phyloP scores from a whole-genome alignment of 345 rosid genomes.

The Pelargonium nanum region DNA sequence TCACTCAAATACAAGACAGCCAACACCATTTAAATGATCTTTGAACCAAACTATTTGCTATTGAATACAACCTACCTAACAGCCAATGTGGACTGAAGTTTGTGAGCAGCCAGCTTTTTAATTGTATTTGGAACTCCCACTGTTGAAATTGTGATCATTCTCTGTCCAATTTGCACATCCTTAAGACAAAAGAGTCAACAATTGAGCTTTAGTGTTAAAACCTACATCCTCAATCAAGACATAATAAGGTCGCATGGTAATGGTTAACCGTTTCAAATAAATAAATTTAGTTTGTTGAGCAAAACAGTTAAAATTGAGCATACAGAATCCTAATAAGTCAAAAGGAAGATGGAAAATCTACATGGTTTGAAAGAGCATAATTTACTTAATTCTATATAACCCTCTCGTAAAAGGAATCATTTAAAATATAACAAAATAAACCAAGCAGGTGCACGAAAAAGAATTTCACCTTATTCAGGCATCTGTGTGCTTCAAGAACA shows the following conservation, averaged over 20 bases:
- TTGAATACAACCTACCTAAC: constrained; percentile 41
- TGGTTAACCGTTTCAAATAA: background rate
- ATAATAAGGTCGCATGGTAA: background rate
- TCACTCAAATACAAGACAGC: too few species aligned
- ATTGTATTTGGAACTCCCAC: constrained; percentile 98
- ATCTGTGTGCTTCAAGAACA: constrained; percentile 83
- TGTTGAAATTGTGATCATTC: constrained; percentile 93
- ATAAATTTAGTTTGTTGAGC: background rate
- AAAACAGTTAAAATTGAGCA: too few species aligned
- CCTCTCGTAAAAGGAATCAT: background rate
- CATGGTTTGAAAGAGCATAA: too few species aligned
- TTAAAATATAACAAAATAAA: background rate
- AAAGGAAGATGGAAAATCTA: too few species aligned
- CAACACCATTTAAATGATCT: background rate
- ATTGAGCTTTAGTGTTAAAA: constrained; percentile 6
- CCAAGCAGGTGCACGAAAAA: background rate
- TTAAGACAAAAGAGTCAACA: constrained; percentile 12
- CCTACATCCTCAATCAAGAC: background rate
- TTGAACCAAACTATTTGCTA: background rate
- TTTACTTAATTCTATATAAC: background rate
- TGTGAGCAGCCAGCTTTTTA: constrained; percentile 75
- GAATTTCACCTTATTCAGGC: constrained; percentile 71
- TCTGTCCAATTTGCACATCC: constrained; percentile 95
- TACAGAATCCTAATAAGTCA: too few species aligned
- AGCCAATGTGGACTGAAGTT: constrained; percentile 94